Percentiles rank a stretch among this genome's conserved stretches.
phyloP scores from a whole-genome alignment of 2,329 filamentous ascomycete genomes.

The Elsinoe arachidis region DNA sequence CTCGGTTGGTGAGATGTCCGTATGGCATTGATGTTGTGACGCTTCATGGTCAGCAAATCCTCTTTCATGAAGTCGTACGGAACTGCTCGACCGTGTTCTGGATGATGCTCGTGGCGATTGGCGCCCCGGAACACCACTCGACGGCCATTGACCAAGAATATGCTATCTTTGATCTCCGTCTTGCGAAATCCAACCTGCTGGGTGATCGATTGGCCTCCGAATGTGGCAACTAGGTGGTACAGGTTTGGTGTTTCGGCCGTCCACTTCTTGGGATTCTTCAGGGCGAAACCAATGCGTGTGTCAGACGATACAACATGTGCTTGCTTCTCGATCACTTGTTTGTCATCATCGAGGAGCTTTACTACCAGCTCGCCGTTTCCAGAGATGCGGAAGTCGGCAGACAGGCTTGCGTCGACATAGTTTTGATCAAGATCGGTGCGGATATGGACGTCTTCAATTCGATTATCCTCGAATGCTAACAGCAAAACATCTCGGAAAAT shows the following conservation, averaged over 20 bases:
- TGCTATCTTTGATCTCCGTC: conserved; percentile 52
- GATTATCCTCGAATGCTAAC: conserved; percentile 43
- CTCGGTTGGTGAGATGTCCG: conserved; percentile 61
- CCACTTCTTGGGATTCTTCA: conserved; percentile 55
- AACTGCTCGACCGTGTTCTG: conserved; percentile 53
- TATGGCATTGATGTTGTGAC: conserved; percentile 61
- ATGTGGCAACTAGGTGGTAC: conserved; percentile 39
- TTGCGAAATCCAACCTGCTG: conserved; percentile 56
- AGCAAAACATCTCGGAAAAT: conserved; percentile 61
- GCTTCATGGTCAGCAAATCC: conserved; percentile 61
- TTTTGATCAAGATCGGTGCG: conserved; percentile 44
- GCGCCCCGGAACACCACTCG: conserved; percentile 54
- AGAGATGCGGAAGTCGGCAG: background rate
- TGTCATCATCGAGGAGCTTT: conserved; percentile 33
- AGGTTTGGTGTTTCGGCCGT: conserved; percentile 58
- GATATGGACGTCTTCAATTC: conserved; percentile 53
- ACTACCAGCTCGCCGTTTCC: conserved; percentile 22
- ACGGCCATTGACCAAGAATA: conserved; percentile 55
- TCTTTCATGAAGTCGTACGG: conserved; percentile 52
- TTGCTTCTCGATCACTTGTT: conserved; percentile 16
- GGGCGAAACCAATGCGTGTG: conserved; percentile 31
- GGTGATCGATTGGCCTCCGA: conserved; percentile 37
- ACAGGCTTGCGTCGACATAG: conserved; percentile 44
- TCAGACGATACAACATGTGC: conserved; percentile 19
- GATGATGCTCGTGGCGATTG: conserved; percentile 65